Evolutionary conservation across 2,329 filamentous ascomycete genomes (phyloP), one percentile per base, ranked within the genome.

Genomic region (Volutella citrinella): DNA sequence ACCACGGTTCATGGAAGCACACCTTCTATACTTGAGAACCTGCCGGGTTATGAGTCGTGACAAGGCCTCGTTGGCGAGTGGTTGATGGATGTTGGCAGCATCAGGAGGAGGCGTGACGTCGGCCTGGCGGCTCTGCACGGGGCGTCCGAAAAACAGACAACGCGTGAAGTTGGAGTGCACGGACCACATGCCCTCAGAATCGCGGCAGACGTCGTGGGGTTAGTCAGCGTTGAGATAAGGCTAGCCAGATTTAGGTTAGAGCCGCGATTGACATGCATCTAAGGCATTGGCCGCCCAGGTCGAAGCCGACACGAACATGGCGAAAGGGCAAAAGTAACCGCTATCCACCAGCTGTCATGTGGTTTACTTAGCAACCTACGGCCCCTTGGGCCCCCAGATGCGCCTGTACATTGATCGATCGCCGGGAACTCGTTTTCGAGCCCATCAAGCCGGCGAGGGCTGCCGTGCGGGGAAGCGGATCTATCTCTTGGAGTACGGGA

Each of bases 141-240:
- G 40, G 40, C 43, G 46, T 52, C 51, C 47, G 55, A 61, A 65
- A 64, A 63, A 63, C 57, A 64, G 56, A 52, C 46, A 55, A 62
- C 63, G 63, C 63, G 63, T 64, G 61, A 63, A 59, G 62, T 63
- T 44, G 48, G 39, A 45, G 43, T 40, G 58, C 57, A 57, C 58
- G 56, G 56, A 34, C 56, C 53, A 22, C 20, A 42, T 31, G 32
- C 27, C 30, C 29, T 27, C 39, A 32, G 34, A 32, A 33, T 19
- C 24, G 32, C 26, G n/a, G n/a, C 27, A 30, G 22, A 22, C 12
- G 20, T 12, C 20, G 20, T 22, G 28, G 28, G 18, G 25, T 42
- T 42, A 45, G 38, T 42, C 42, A 42, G 38, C 38, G 26, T 12
- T 18, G 2, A 30, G 37, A 32, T 41, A 12, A 14, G 34, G 39